Percentiles rank a stretch among this genome's conserved stretches.
Conservation (phyloP, 352 stramenopile species). For the Phytophthora capsici region DNA sequence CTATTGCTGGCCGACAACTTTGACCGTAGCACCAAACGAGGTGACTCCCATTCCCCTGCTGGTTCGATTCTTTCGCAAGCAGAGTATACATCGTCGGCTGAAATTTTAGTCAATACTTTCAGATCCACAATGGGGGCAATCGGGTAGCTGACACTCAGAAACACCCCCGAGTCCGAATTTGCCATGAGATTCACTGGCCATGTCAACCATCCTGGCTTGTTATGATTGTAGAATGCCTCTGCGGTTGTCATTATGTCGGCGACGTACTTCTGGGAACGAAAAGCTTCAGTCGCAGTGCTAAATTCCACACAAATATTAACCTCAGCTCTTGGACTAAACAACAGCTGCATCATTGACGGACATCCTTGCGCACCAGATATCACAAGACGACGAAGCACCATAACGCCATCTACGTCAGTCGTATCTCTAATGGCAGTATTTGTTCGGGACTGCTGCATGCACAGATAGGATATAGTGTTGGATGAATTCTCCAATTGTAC, state of each 20-base stretch:
- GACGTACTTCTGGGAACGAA: constrained; percentile 44
- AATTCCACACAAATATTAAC: constrained; percentile 41
- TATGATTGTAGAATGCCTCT: constrained; percentile 56
- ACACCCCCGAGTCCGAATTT: constrained; percentile 28
- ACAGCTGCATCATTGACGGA: constrained; percentile 28
- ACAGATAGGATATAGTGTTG: constrained; percentile 37
- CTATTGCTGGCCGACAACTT: constrained; percentile 13
- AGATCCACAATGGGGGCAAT: constrained; percentile 45
- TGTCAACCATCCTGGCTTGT: constrained; percentile 49
- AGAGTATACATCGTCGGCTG: constrained; percentile 21
- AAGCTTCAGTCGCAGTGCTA: constrained; percentile 12
- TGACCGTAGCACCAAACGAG: constrained; percentile 30
- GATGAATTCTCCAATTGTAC: constrained; percentile 37
- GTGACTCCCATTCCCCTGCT: constrained; percentile 26
- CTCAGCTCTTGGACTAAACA: constrained; percentile 25
- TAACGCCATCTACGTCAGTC: constrained; percentile 19
- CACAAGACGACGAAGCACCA: constrained; percentile 31
- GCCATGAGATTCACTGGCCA: constrained; percentile 36
- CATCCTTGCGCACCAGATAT: constrained; percentile 20
- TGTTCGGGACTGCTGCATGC: constrained; percentile 31
- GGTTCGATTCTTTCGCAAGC: constrained; percentile 28
- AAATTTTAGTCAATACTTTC: constrained; percentile 38
- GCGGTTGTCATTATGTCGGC: constrained; percentile 50
- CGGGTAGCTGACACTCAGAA: constrained; percentile 40
- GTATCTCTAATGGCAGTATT: constrained; percentile 15